Conservation (phyloP, 73 alveolate species). For the Symbiodinium pilosum region DNA sequence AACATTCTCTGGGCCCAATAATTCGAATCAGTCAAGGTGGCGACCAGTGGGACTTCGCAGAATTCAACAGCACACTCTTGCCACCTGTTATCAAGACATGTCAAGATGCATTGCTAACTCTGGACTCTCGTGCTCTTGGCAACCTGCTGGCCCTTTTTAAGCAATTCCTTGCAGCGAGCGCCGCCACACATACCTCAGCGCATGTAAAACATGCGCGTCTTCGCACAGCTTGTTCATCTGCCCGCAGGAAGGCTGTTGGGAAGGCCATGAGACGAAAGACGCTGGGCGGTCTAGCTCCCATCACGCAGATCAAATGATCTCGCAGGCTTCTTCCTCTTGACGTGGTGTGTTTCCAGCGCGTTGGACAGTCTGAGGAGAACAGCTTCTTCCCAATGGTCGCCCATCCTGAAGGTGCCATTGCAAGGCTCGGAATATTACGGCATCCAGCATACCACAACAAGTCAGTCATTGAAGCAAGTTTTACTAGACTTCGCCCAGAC, state of each 20-base stretch:
- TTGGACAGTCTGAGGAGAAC: constrained; percentile 40
- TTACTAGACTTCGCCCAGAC: background rate
- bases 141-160: too few species aligned
- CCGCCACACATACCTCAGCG: too few species aligned
- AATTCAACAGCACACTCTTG: constrained; percentile 63
- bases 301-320: background rate
- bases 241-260: too few species aligned
- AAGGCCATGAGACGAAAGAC: background rate
- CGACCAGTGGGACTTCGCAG: constrained; percentile 17
- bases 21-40: background rate
- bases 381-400: constrained; percentile 50
- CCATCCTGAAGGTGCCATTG: background rate
- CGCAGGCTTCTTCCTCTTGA: constrained; percentile 31
- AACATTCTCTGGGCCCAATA: too few species aligned
- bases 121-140: too few species aligned
- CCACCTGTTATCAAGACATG: too few species aligned
- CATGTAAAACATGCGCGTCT: too few species aligned
- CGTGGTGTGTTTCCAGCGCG: background rate
- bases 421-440: background rate
- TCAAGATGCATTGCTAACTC: too few species aligned
- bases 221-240: too few species aligned
- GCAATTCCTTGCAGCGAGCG: too few species aligned
- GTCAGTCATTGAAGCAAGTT: too few species aligned
- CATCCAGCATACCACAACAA: background rate
- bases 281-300: background rate